phyloP scores from a whole-genome alignment of 768 basidiomycete species.

The Saitozyma podzolica region DNA sequence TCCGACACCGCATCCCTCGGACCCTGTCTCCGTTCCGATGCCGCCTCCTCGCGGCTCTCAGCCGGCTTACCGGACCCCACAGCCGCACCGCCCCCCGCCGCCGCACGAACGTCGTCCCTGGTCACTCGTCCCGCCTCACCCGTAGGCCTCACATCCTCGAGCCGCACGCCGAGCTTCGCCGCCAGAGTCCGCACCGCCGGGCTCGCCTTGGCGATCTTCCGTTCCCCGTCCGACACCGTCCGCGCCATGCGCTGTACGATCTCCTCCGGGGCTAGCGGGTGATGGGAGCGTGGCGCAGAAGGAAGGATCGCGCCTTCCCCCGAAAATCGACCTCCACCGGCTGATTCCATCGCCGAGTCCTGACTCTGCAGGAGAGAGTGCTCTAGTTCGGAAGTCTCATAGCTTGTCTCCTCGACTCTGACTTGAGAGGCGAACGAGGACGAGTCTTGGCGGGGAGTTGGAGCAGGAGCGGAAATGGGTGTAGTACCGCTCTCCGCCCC shows the following conservation, averaged over 20 bases:
- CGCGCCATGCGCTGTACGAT: not conserved
- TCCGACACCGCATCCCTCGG: constrained; percentile 14
- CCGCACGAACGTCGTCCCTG: constrained; percentile 29
- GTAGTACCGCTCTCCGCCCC: too few relatives aligned
- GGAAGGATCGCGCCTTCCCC: constrained; percentile 41
- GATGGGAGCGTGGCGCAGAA: not conserved
- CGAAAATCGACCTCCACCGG: constrained; percentile 19
- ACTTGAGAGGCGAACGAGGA: too few relatives aligned
- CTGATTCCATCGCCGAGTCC: constrained; percentile 18
- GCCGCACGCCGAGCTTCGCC: constrained; percentile 26
- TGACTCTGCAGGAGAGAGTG: constrained; percentile 1
- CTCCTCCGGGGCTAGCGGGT: not conserved
- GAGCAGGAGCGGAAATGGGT: too few relatives aligned
- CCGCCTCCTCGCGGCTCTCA: not conserved
- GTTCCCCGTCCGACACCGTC: not conserved
- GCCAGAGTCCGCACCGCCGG: constrained; percentile 43
- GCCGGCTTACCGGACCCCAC: not conserved
- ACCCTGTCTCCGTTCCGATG: not conserved
- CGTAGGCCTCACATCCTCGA: constrained; percentile 21
- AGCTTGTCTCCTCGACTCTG: too few relatives aligned
- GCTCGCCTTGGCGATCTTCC: constrained; percentile 29
- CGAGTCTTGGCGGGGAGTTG: too few relatives aligned
- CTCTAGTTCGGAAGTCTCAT: not conserved
- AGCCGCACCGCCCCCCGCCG: not conserved
- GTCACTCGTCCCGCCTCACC: constrained; percentile 37